Base-by-base conservation (phyloP, 2,329 filamentous ascomycete species). In the Fusarium acutatum region DNA sequence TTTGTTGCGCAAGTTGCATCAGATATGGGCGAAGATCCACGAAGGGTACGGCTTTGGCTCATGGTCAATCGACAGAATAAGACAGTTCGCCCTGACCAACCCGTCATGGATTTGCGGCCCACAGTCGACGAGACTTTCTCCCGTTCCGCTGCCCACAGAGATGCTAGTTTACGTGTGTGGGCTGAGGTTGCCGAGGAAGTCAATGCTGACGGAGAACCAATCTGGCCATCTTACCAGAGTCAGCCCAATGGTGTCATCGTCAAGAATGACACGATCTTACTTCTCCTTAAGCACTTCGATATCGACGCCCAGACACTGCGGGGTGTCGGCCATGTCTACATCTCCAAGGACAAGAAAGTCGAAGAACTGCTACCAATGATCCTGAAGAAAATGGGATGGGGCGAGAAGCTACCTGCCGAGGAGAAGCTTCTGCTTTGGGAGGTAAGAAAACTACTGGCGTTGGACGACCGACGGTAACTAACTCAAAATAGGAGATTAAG, bases 1-100 rank as follows among this genome's bases (percentile, higher is more conserved):
- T 91, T 98, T 71, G 89, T 92, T 10, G 85, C 86, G 32, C 87
- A 88, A 28, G 88, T 98, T 67, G 95, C 93, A 1, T 83, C 89
- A 43, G 93, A 97, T 64, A 86, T 93, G 56, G 87, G 86, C 1
- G 82, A 93, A 56, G 91, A 95, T 49, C 86, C 92, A 1, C 90
- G 90, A 64, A 89, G 90, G 69, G 84, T 98, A 30, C 90, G 96
- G 28, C 89, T 97, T 24, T 99, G 96, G 97, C 90, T 94, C 61
- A 98, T 99, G 95, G 96, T 99, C 3, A 98, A 98, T 80, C 92
- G 96, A 17, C 96, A 99, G 81, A 99, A 99, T 81, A 98, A 97
- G 83, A 99, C 96, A 0, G 92, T 94, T 41, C 91, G 96, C 24
- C 96, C 97, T 0, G 96, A 99, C 80, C 92, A 94, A 66, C 94